phyloP scores from a whole-genome alignment of 2,329 filamentous ascomycete species.

The Alternaria sp. region DNA sequence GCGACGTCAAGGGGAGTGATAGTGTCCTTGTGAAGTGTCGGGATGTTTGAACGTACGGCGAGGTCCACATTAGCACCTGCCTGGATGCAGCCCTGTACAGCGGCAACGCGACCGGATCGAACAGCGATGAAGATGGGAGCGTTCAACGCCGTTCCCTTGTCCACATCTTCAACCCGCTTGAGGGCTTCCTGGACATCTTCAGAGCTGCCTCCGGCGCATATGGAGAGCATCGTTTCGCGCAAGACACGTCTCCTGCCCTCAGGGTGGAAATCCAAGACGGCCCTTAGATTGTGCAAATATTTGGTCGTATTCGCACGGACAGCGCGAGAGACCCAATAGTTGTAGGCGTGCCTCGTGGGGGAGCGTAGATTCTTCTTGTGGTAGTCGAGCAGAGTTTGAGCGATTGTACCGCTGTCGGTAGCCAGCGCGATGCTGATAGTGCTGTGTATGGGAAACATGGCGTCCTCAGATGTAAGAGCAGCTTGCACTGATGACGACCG shows the following conservation, averaged over 20 bases:
- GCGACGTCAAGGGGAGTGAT: not conserved
- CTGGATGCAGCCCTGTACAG: not conserved
- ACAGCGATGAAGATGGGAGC: not conserved
- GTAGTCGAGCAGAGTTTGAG: not conserved
- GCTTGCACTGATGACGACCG: fast-evolving
- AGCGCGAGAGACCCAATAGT: not conserved
- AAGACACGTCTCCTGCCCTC: not conserved
- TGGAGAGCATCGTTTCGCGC: not conserved
- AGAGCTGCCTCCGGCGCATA: not conserved
- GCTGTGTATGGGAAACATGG: not conserved
- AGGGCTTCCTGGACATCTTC: not conserved
- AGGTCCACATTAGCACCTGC: not conserved
- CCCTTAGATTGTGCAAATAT: not conserved
- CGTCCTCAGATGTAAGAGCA: not conserved
- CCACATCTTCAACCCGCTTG: not conserved
- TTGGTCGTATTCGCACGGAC: not conserved
- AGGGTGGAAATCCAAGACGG: not conserved
- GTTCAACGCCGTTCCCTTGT: not conserved
- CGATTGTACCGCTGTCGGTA: not conserved
- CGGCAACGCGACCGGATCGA: not conserved
- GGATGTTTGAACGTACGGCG: not conserved
- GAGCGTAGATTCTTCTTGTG: not conserved
- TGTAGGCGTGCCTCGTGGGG: not conserved
- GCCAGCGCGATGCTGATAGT: not conserved
- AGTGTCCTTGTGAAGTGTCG: not conserved